These are phyloP conservation scores for Brassica nigra DNA, from an alignment of 345 rosid genomes.

Conservation along the genomic window DNA sequence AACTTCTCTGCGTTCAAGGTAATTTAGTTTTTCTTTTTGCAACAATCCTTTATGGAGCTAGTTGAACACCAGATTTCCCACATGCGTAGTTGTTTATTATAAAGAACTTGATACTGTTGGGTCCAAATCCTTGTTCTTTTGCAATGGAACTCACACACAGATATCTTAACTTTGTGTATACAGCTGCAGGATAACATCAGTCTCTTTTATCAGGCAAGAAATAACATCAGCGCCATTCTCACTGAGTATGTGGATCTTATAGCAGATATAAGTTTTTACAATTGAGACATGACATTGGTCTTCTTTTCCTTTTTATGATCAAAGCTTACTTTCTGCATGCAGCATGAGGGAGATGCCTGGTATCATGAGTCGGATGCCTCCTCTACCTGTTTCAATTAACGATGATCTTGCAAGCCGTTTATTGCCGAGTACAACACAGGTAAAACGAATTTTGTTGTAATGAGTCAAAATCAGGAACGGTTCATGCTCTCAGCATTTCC, in stretches of 20 bases:
- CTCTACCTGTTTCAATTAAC: constrained; percentile 65
- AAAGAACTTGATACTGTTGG: background rate
- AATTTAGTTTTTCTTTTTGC: constrained; percentile 25
- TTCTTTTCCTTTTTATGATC: constrained; percentile 13
- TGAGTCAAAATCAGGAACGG: background rate
- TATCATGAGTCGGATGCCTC: constrained; percentile 91
- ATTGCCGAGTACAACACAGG: constrained; percentile 66
- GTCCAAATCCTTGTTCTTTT: constrained; percentile 6
- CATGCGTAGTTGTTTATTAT: constrained; percentile 5
- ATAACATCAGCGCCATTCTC: constrained; percentile 69
- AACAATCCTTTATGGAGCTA: background rate
- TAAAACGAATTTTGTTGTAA: constrained; percentile 33
- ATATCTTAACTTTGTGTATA: constrained; percentile 32
- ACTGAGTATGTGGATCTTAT: constrained; percentile 62
- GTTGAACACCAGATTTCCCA: background rate
- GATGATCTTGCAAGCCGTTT: constrained; percentile 74
- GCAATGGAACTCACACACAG: background rate
- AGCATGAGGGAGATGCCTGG: constrained; percentile 91
- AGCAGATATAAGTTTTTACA: constrained; percentile 17
- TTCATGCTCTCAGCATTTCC: background rate
- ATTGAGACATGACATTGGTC: constrained; percentile 5
- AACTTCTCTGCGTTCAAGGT: constrained; percentile 80
- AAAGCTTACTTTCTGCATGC: constrained; percentile 34
- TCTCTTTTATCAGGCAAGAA: constrained; percentile 66
- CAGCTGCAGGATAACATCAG: constrained; percentile 90